Conservation (phyloP, 1,284 basidiomycete genomes). For the Abortiporus biennis region DNA sequence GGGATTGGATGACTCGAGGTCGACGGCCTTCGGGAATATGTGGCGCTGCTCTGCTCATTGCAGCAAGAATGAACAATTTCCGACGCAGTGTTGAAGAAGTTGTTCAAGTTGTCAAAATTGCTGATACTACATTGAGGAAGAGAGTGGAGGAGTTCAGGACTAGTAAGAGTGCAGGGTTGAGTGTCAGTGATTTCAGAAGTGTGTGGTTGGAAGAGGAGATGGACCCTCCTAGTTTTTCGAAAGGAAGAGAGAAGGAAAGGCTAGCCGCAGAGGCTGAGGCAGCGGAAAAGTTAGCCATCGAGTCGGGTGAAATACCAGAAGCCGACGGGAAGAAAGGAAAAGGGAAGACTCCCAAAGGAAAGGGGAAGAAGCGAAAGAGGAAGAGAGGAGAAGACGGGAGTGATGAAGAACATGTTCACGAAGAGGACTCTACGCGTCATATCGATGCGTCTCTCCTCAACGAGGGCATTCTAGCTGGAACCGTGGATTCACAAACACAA, state of each 20-base stretch:
- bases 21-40: slow-evolving; percentile 96
- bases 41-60: slow-evolving; percentile 91
- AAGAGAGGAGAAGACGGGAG: slow-evolving; percentile 30
- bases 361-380: slow-evolving; percentile 32
- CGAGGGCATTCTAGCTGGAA: slow-evolving; percentile 39
- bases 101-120: slow-evolving; percentile 98
- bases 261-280: slow-evolving; percentile 51
- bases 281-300: slow-evolving; percentile 32
- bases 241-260: slow-evolving; percentile 68
- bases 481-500: slow-evolving; percentile 5
- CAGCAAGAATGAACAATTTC: slow-evolving; percentile 98
- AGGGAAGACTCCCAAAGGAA: slow-evolving; percentile 36
- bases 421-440: slow-evolving; percentile 18
- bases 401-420: slow-evolving; percentile 35
- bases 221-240: slow-evolving; percentile 85
- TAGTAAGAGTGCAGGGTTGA: slow-evolving; percentile 82
- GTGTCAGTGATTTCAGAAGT: slow-evolving; percentile 87
- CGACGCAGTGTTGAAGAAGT: slow-evolving; percentile 90
- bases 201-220: slow-evolving; percentile 90
- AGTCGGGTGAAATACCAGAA: slow-evolving; percentile 9
- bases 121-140: slow-evolving; percentile 90
- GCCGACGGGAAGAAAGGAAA: slow-evolving; percentile 26
- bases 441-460: slow-evolving; percentile 42
- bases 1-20: slow-evolving; percentile 97
- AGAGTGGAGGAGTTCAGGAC: slow-evolving; percentile 94